phyloP scores from a whole-genome alignment of 805 yeast genomes.

The Metschnikowia cubensis region DNA sequence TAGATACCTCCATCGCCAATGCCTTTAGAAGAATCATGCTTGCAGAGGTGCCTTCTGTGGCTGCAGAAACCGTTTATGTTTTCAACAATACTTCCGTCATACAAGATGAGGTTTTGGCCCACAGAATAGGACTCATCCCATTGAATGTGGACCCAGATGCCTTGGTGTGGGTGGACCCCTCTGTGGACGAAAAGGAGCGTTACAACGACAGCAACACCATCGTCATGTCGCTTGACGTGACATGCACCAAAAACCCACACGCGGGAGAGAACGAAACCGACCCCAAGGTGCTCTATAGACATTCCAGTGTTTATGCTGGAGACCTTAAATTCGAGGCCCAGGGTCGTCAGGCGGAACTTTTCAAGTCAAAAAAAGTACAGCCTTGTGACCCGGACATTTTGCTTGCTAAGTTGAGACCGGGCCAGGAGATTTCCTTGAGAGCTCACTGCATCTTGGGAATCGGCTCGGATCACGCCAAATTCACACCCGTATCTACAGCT shows the following conservation, averaged over 20 bases:
- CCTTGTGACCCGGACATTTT: constrained; percentile 87
- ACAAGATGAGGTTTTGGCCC: constrained; percentile 95
- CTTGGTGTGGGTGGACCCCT: constrained; percentile 74
- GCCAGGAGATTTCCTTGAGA: constrained; percentile 88
- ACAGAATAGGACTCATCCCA: constrained; percentile 90
- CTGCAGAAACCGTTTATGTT: constrained; percentile 86
- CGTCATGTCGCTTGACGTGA: constrained; percentile 73
- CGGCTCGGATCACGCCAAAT: constrained; percentile 95
- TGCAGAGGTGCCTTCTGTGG: constrained; percentile 93
- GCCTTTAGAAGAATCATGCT: constrained; percentile 97
- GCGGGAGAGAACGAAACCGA: constrained; percentile 75
- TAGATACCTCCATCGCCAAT: constrained; percentile 91
- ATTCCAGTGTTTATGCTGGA: constrained; percentile 82
- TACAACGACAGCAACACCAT: constrained; percentile 88
- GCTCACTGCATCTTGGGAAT: constrained; percentile 89
- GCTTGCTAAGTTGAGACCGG: constrained; percentile 90
- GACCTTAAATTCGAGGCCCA: constrained; percentile 90
- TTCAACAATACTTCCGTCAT: constrained; percentile 95
- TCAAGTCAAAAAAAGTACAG: constrained; percentile 61
- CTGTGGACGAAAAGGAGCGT: constrained; percentile 56
- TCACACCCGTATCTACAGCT: constrained; percentile 96
- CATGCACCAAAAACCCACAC: constrained; percentile 81
- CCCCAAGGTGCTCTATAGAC: constrained; percentile 79
- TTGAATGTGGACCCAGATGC: constrained; percentile 86
- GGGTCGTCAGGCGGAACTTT: constrained; percentile 75